A percentile compares a stretch with the other conserved stretches of the same genome.
Evolutionary conservation across 2,329 filamentous ascomycete genomes (phyloP).

Genomic region (Diplocarpon rosae): DNA sequence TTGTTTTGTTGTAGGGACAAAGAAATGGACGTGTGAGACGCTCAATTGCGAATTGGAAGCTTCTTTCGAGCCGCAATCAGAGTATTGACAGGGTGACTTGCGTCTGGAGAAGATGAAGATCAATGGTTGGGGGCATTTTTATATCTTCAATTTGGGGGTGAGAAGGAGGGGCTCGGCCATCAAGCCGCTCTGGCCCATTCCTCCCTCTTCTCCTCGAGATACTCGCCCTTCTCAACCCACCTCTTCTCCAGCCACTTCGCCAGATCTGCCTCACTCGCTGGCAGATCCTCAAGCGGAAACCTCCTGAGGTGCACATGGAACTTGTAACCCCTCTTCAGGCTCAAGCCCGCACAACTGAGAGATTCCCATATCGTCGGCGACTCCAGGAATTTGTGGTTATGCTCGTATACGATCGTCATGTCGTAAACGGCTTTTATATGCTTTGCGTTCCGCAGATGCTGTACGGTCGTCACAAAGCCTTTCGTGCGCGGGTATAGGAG

Average conservation of each 20-base stretch:
- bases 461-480: constrained; percentile 48
- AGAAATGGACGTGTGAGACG: no score
- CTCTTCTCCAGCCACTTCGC: constrained; percentile 41
- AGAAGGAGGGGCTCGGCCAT: not conserved
- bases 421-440: constrained; percentile 46
- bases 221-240: constrained; percentile 43
- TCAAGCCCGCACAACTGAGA: constrained; percentile 33
- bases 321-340: constrained; percentile 31
- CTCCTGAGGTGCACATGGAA: constrained; percentile 41
- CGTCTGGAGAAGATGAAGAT: no score
- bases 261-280: constrained; percentile 36
- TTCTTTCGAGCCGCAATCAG: no score
- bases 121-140: no score
- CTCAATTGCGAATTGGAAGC: no score
- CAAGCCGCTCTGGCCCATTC: constrained; percentile 28
- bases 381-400: constrained; percentile 32
- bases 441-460: constrained; percentile 39
- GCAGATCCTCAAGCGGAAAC: constrained; percentile 38
- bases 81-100: no score
- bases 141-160: not conserved
- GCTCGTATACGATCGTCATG: constrained; percentile 42
- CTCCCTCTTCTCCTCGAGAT: constrained; percentile 34
- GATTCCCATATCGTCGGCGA: constrained; percentile 44
- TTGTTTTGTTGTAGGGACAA: no score
- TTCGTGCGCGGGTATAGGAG: constrained; percentile 49